phyloP scores from a whole-genome alignment of 2,329 filamentous ascomycete species.

The Plenodomus lindquistii region DNA sequence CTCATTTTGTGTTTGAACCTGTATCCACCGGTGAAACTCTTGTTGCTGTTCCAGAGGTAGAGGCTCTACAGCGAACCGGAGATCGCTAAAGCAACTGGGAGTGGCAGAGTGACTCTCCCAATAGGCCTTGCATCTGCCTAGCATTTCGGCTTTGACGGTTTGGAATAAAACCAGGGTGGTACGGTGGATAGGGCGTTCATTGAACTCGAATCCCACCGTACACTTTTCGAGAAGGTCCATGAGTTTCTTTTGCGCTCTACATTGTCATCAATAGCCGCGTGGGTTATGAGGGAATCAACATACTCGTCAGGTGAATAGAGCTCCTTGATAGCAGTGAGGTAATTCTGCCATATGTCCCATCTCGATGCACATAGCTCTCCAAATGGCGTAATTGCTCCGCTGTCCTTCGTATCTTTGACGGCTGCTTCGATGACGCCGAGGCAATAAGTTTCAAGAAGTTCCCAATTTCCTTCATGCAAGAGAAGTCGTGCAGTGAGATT shows the following conservation, averaged over 20 bases:
- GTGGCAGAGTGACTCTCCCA: neutral
- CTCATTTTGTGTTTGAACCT: neutral
- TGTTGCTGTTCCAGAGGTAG: neutral
- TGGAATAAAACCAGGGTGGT: neutral
- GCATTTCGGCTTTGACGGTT: neutral
- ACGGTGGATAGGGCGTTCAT: neutral
- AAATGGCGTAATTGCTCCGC: slow-evolving; percentile 5
- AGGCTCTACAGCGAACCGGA: neutral
- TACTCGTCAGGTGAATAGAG: slow-evolving; percentile 13
- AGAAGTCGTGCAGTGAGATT: slow-evolving; percentile 18
- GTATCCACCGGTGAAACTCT: neutral
- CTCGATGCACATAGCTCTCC: slow-evolving; percentile 13
- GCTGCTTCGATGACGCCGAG: slow-evolving; percentile 15
- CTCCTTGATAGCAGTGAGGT: slow-evolving; percentile 11
- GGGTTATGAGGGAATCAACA: neutral
- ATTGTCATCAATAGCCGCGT: neutral
- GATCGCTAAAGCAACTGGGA: neutral
- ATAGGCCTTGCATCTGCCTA: neutral
- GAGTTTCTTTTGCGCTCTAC: neutral
- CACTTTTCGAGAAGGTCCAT: neutral
- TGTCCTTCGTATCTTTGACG: neutral
- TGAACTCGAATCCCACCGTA: neutral
- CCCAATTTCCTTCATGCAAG: slow-evolving; percentile 15
- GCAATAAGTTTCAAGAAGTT: slow-evolving; percentile 21
- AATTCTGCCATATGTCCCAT: slow-evolving; percentile 20